Conservation (phyloP, 2,329 filamentous ascomycete species). For the Zelopaecilomyces penicillatus region DNA sequence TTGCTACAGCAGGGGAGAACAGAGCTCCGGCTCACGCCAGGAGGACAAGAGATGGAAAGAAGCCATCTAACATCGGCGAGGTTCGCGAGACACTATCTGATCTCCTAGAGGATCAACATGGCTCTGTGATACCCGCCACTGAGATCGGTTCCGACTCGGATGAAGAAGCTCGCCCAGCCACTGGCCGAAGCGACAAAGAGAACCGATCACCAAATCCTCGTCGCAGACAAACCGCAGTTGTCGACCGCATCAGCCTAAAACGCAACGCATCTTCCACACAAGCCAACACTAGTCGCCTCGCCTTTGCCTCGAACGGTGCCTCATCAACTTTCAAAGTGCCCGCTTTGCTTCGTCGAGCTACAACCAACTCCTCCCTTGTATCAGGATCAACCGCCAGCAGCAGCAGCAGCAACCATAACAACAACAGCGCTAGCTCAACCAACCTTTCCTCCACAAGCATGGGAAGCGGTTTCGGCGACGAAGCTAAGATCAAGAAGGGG, state of each 20-base stretch:
- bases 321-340: constrained; percentile 57
- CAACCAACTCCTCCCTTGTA: constrained; percentile 50
- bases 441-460: constrained; percentile 11
- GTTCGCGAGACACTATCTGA: constrained; percentile 77
- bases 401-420: constrained; percentile 17
- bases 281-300: constrained; percentile 36
- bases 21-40: constrained; percentile 53
- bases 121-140: constrained; percentile 41
- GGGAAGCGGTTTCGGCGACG: constrained; percentile 34
- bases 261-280: constrained; percentile 38
- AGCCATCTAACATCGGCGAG: constrained; percentile 67
- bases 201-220: constrained; percentile 32
- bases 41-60: constrained; percentile 53
- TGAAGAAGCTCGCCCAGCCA: constrained; percentile 25
- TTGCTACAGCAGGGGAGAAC: constrained; percentile 30
- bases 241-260: constrained; percentile 68
- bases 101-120: constrained; percentile 62
- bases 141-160: constrained; percentile 31
- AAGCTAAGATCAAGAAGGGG: constrained; percentile 50
- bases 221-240: constrained; percentile 37
- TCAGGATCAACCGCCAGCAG: constrained; percentile 26
- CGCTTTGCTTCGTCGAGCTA: constrained; percentile 63
- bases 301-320: constrained; percentile 42
- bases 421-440: constrained; percentile 16
- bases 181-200: constrained; percentile 39